Percentiles rank a stretch among this genome's conserved stretches.
Conservation (phyloP, 306 rosid species). For the Arachis hypogaea region DNA sequence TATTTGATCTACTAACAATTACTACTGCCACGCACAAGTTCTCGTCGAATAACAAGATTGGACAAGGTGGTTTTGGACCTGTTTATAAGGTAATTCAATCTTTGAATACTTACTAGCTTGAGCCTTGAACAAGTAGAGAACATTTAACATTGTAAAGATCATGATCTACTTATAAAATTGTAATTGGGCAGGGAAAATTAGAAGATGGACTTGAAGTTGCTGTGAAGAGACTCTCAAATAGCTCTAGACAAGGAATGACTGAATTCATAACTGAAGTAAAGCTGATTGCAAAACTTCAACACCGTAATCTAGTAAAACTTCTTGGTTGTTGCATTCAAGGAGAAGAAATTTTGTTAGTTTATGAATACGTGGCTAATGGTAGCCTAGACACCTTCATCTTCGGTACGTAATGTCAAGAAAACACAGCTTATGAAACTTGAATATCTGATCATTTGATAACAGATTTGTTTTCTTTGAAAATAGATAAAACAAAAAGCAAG, state of each 20-base stretch:
- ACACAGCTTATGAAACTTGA: neutral
- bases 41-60: conserved; percentile 9
- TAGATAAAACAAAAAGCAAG: conserved; percentile 30
- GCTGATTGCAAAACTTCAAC: conserved; percentile 15
- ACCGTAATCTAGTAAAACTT: conserved; percentile 24
- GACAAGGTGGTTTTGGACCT: conserved; percentile 42
- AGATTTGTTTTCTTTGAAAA: neutral
- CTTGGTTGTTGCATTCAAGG: conserved; percentile 12
- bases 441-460: neutral
- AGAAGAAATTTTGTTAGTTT: conserved; percentile 2
- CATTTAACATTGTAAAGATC: too few relatives aligned
- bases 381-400: conserved; percentile 39
- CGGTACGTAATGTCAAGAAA: conserved; percentile 10
- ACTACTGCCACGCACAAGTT: conserved; percentile 15
- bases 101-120: neutral
- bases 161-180: neutral
- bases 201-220: conserved; percentile 37
- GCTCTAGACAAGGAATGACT: conserved; percentile 31
- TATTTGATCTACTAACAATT: conserved; percentile 11
- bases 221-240: conserved; percentile 41
- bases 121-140: neutral
- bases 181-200: conserved; percentile 33
- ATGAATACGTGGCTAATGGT: conserved; percentile 27
- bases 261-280: conserved; percentile 35
- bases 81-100: conserved; percentile 40